Evolutionary conservation across 352 stramenopile species (phyloP), one percentile per base, ranked within the genome.

Genomic region (Pythium phragmitis): DNA sequence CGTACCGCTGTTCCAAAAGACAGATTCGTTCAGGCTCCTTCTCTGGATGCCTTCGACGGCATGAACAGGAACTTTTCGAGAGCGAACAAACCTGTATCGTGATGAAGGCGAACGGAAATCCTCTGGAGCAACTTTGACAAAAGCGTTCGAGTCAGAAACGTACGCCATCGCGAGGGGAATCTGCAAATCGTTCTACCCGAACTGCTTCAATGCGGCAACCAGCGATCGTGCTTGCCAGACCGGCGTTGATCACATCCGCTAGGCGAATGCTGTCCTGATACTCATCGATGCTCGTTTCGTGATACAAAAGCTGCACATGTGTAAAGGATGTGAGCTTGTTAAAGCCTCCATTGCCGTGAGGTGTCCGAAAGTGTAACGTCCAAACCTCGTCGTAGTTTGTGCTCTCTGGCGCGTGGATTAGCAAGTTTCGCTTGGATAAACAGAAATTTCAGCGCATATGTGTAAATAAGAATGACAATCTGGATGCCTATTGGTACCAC

Each of bases 171-270:
- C 9, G 21, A 17, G 16, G 7, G 4, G 43, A 50, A 50, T 50
- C n/a, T 13, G 13, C 6, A 30, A 19, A 8, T 46, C 5, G 17
- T n/a, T 19, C 37, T 26, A 69, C 63, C 51, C 55, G 55, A 50
- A 69, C 48, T 30, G 63, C 46, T 57, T 69, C 63, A 16, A 69
- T 49, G 19, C 55, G 55, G 26, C 55, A 65, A 0, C 39, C 55
- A 21, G 30, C 21, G 43, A 57, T 62, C 2, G 42, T 17, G 57
- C 57, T 66, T 28, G 12, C 57, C 0, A 65, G 45, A 0, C 51
- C 57, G n/a, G 8, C 37, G 37, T 70, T 65, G 21, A 70, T 19
- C 3, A 70, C 4, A 55, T 70, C 64, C 17, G 64, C 57, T n/a
- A 70, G 36, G 0, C 62, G 62, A 14, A 63, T 30, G 23, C 16